Base-by-base conservation (phyloP, 2,329 filamentous ascomycete genomes). In the Ascochyta lentis region DNA sequence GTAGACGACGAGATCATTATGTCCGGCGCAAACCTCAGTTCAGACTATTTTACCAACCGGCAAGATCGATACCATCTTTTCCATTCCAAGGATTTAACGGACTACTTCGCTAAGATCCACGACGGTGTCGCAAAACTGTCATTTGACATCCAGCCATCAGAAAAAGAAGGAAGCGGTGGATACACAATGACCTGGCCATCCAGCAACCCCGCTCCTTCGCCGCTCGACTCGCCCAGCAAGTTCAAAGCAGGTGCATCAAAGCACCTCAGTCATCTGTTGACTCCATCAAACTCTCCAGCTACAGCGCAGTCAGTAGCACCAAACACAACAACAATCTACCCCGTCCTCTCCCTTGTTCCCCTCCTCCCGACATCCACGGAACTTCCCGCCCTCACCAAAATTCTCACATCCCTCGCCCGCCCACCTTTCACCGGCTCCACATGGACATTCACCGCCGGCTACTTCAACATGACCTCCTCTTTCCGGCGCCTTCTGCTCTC, bases 391-490 rank as follows among this genome's bases (percentile, higher is more conserved):
- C 80, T 99, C 16, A 91, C 86, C 0, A 84, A 85, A 41, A 84
- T 98, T 35, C 83, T 98, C 3, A 83, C 84, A 35, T 83, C 96
- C 24, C 83, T 98, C 3, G 83, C 88, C 0, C 78, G 76, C 0
- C 83, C 89, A 0, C 78, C 82, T 6, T 90, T 91, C 66, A 79
- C 81, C 9, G 83, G 85, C 31, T 90, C 90, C 0, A 89, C 86
- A 13, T 99, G 95, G 95, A 95, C 92, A 0, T 98, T 99, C 75
- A 98, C 95, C 0, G 95, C 95, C 0, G 95, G 95, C 48, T 99
- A 99, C 79, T 99, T 99, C 80, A 99, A 99, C 79, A 96, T 96
- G 52, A 92, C 92, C 6, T 89, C 92, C 0, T 87, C 88, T 4
- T 85, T 98, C 19, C 93, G 91, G 2, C 85, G 88, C 35, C 84